Conservation (phyloP, 352 stramenopile genomes). For the Phytophthora brassicae region DNA sequence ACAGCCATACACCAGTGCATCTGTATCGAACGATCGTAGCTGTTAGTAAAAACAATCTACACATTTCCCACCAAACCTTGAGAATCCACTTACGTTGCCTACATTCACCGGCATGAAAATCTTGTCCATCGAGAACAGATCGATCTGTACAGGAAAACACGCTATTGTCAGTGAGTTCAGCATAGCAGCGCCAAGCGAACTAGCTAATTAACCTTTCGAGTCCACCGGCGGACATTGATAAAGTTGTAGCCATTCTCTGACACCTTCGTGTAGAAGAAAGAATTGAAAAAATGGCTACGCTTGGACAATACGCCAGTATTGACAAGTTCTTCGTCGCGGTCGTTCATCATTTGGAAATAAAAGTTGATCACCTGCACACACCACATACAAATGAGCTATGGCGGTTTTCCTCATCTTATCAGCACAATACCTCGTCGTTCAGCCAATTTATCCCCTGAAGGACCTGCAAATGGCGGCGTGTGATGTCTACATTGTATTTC, state of each 20-base stretch:
- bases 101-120: slow-evolving; percentile 87
- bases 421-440: slow-evolving; percentile 71
- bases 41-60: background rate
- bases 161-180: background rate
- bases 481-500: slow-evolving; percentile 86
- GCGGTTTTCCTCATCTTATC: too few relatives aligned
- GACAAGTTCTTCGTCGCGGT: slow-evolving; percentile 67
- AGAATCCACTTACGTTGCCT: slow-evolving; percentile 65
- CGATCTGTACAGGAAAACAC: slow-evolving; percentile 44
- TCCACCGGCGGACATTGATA: slow-evolving; percentile 83
- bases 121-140: slow-evolving; percentile 91
- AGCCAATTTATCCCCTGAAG: slow-evolving; percentile 70
- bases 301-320: slow-evolving; percentile 47
- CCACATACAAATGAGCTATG: background rate
- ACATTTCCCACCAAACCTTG: background rate
- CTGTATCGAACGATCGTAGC: slow-evolving; percentile 25
- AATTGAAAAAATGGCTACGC: slow-evolving; percentile 86
- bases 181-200: background rate
- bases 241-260: slow-evolving; percentile 85
- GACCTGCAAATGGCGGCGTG: slow-evolving; percentile 69
- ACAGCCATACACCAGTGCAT: slow-evolving; percentile 88
- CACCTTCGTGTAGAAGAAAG: slow-evolving; percentile 86
- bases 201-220: slow-evolving; percentile 56
- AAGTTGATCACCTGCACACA: slow-evolving; percentile 79
- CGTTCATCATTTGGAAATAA: slow-evolving; percentile 79